Conservation (phyloP, 1,139 yeast species). For the Yamadazyma atlantica region DNA sequence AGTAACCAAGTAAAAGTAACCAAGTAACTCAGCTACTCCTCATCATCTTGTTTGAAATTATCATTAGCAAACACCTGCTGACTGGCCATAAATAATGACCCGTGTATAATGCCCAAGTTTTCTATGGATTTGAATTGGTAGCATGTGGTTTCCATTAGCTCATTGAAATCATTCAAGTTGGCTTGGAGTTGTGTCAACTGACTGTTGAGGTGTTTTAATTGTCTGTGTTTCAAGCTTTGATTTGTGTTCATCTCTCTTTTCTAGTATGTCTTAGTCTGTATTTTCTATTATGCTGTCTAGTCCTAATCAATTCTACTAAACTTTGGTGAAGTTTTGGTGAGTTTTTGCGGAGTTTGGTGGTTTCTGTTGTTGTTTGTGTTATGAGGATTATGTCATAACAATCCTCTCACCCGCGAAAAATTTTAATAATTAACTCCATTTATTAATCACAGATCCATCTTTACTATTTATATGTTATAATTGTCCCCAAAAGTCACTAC, state of each 20-base stretch:
- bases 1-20: no score
- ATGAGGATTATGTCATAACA: no score
- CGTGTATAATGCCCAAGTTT: constrained; percentile 60
- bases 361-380: no score
- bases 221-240: constrained; percentile 41
- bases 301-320: no score
- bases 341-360: no score
- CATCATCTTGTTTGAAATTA: constrained; percentile 16
- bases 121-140: constrained; percentile 58
- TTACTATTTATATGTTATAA: no score
- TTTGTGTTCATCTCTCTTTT: neutral
- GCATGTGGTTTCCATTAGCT: constrained; percentile 51
- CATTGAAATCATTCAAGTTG: constrained; percentile 57
- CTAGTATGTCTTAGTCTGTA: no score
- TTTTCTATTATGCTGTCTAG: no score
- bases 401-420: constrained; percentile 3
- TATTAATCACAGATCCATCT: neutral
- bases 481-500: no score
- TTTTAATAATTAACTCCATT: constrained; percentile 4
- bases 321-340: no score
- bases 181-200: constrained; percentile 65
- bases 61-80: constrained; percentile 62
- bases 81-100: constrained; percentile 63
- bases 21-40: constrained; percentile 1
- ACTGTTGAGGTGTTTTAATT: constrained; percentile 58